Evolutionary conservation across 1,139 yeast genomes (phyloP).

Genomic region (Saccharomyces hybrid): DNA sequence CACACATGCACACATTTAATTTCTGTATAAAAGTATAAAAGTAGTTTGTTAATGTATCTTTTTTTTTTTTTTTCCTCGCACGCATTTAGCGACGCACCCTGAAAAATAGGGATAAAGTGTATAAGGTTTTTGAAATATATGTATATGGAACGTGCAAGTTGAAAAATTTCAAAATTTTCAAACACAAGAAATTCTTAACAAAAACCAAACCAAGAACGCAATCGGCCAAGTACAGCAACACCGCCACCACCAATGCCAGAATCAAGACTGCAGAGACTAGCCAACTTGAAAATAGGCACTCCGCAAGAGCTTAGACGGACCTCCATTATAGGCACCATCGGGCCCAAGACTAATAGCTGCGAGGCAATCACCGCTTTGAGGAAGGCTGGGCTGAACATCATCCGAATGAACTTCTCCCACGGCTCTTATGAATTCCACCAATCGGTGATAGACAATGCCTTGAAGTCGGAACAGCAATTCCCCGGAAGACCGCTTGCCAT

Average conservation of each 20-base stretch:
- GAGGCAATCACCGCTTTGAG: conserved; percentile 81
- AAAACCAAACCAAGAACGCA: too few species aligned
- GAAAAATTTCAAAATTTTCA: too few species aligned
- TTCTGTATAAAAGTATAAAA: not conserved
- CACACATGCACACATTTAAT: too few species aligned
- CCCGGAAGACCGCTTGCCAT: conserved; percentile 96
- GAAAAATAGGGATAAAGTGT: not conserved
- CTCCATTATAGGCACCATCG: conserved; percentile 96
- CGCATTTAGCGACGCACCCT: not conserved
- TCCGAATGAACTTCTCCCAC: conserved; percentile 97
- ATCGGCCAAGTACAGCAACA: not conserved
- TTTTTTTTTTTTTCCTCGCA: not conserved
- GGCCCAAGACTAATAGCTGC: conserved; percentile 89
- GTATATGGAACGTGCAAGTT: too few species aligned
- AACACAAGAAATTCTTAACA: too few species aligned
- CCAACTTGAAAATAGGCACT: conserved; percentile 70
- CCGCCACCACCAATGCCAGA: conserved; percentile 17
- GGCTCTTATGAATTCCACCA: conserved; percentile 97
- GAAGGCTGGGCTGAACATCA: conserved; percentile 95
- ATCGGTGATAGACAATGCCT: conserved; percentile 89
- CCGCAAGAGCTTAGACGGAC: conserved; percentile 85
- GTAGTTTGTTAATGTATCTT: not conserved
- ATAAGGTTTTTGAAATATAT: not conserved
- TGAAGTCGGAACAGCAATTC: conserved; percentile 82
- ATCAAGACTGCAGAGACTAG: conserved; percentile 63